phyloP scores from a whole-genome alignment of 257 asterid genomes.

The Scutellaria galericulata region DNA sequence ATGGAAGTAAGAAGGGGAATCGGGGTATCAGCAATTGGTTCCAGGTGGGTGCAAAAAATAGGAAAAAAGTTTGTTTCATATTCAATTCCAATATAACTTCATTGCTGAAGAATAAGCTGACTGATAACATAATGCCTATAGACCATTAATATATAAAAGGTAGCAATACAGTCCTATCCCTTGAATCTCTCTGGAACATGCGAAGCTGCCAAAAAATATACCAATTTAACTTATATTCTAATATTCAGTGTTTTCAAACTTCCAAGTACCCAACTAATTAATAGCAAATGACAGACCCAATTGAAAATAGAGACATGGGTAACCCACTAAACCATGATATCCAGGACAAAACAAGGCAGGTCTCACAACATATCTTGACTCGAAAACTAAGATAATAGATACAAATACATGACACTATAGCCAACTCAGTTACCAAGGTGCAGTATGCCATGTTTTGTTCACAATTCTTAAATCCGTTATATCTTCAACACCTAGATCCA shows the following conservation, averaged over 20 bases:
- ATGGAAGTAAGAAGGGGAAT: slow-evolving; percentile 30
- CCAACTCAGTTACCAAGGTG: slow-evolving; percentile 18
- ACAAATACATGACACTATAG: slow-evolving; percentile 6
- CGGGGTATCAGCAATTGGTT: slow-evolving; percentile 16
- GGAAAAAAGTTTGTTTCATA: slow-evolving; percentile 5
- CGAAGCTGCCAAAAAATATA: slow-evolving; percentile 63
- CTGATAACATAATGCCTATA: slow-evolving; percentile 23
- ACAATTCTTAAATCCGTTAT: not conserved
- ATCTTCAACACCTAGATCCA: slow-evolving; percentile 24
- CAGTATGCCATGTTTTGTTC: slow-evolving; percentile 1
- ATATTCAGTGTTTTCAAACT: slow-evolving; percentile 18
- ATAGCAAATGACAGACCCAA: slow-evolving; percentile 22
- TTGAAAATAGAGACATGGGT: slow-evolving; percentile 7
- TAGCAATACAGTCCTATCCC: slow-evolving; percentile 85
- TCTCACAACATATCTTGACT: not conserved
- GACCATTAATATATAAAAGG: slow-evolving; percentile 10
- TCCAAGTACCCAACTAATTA: slow-evolving; percentile 16
- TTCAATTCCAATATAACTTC: not conserved
- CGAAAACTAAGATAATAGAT: not conserved
- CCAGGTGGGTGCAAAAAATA: slow-evolving; percentile 13
- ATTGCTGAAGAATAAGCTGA: not conserved
- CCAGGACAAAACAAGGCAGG: slow-evolving; percentile 8
- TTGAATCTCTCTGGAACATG: slow-evolving; percentile 94
- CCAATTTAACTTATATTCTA: slow-evolving; percentile 10
- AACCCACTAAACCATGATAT: slow-evolving; percentile 14